These are phyloP conservation scores for Xylaria palmicola DNA, from an alignment of 495 filamentous ascomycete species.

Conservation along the genomic window DNA sequence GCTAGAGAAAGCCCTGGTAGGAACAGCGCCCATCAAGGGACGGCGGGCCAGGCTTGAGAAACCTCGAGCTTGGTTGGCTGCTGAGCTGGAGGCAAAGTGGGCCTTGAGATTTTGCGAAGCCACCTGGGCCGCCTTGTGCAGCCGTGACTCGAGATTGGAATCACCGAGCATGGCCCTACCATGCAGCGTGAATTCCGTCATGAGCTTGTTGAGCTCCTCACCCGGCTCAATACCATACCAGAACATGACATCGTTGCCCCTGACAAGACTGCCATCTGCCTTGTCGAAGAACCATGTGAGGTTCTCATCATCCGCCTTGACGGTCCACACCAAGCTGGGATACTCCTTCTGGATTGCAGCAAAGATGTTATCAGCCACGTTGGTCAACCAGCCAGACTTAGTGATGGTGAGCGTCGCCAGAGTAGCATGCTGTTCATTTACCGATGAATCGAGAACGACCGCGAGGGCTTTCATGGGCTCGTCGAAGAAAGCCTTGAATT, in stretches of 20 bases:
- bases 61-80: constrained; percentile 30
- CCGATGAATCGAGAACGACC: constrained; percentile 76
- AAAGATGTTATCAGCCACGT: constrained; percentile 97
- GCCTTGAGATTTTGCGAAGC: constrained; percentile 45
- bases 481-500: constrained; percentile 94
- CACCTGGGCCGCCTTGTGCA: constrained; percentile 71
- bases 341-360: constrained; percentile 89
- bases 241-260: constrained; percentile 87
- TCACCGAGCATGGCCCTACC: constrained; percentile 88
- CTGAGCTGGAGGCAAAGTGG: constrained; percentile 31
- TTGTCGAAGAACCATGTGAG: constrained; percentile 99
- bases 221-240: constrained; percentile 90
- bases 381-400: constrained; percentile 92
- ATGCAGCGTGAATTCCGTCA: constrained; percentile 81
- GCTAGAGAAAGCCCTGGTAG: constrained; percentile 17
- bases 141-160: constrained; percentile 81
- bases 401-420: constrained; percentile 93
- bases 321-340: constrained; percentile 92
- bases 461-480: constrained; percentile 94
- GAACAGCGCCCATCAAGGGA: constrained; percentile 18
- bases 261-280: constrained; percentile 85
- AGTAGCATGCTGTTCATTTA: constrained; percentile 59
- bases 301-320: constrained; percentile 95
- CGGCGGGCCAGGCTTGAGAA: constrained; percentile 29
- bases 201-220: constrained; percentile 82